A percentile compares a stretch with the other conserved stretches of the same genome.
phyloP scores from a whole-genome alignment of 2,329 filamentous ascomycete species.

The Pyricularia sp. region DNA sequence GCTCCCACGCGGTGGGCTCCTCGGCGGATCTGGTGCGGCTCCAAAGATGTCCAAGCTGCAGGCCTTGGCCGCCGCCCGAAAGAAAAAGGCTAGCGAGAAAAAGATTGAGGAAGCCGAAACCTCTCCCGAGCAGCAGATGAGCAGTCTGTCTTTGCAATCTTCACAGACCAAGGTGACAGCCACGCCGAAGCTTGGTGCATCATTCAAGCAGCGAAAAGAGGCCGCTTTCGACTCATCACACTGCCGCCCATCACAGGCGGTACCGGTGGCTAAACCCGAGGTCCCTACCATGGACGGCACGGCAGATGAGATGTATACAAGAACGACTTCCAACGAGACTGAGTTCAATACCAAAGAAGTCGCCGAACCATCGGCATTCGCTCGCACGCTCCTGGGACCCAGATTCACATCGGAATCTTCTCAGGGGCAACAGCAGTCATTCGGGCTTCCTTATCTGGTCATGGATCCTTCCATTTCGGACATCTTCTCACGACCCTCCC shows the following conservation, averaged over 20 bases:
- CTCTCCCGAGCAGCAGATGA: slow-evolving; percentile 9
- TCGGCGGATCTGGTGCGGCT: slow-evolving; percentile 62
- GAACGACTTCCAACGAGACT: not conserved
- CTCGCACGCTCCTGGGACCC: slow-evolving; percentile 40
- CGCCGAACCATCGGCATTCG: slow-evolving; percentile 45
- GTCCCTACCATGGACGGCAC: not conserved
- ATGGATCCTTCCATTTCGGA: slow-evolving; percentile 41
- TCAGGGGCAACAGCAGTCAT: slow-evolving; percentile 19
- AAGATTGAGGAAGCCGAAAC: slow-evolving; percentile 19
- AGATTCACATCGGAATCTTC: slow-evolving; percentile 12
- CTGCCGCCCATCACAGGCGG: not conserved
- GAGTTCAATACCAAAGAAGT: slow-evolving; percentile 6
- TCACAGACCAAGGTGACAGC: slow-evolving; percentile 11
- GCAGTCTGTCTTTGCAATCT: slow-evolving; percentile 13
- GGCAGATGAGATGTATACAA: not conserved
- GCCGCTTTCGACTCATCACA: slow-evolving; percentile 8
- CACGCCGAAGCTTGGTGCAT: slow-evolving; percentile 11
- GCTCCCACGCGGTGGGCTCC: slow-evolving; percentile 53
- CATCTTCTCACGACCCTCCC: slow-evolving; percentile 77
- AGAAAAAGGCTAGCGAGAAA: slow-evolving; percentile 68
- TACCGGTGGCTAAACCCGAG: not conserved
- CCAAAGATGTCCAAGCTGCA: slow-evolving; percentile 84
- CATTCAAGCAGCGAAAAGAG: slow-evolving; percentile 14
- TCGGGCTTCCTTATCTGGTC: slow-evolving; percentile 39
- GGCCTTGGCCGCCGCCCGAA: slow-evolving; percentile 75